Evolutionary conservation across 768 basidiomycete genomes (phyloP).

Genomic region (Krasilnikovozyma curviuscula): DNA sequence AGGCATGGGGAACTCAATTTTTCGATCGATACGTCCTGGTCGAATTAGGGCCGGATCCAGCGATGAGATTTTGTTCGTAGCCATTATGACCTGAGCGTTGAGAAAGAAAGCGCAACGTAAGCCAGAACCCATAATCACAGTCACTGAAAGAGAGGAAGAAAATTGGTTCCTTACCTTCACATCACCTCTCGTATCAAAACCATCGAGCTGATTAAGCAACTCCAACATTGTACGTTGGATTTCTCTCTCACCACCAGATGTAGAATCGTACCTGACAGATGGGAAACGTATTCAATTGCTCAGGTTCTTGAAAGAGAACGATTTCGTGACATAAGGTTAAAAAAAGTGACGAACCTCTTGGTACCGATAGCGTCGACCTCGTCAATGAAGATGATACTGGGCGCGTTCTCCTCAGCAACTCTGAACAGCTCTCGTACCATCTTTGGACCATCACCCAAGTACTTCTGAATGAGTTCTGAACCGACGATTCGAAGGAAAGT

Average conservation of each 20-base stretch:
- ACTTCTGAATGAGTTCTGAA: slow-evolving; percentile 96
- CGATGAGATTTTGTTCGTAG: slow-evolving; percentile 91
- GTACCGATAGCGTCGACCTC: slow-evolving; percentile 98
- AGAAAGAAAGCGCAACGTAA: too few relatives aligned
- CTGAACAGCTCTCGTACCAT: slow-evolving; percentile 92
- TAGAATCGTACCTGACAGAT: slow-evolving; percentile 68
- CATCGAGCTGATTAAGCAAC: slow-evolving; percentile 91
- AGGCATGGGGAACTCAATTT: slow-evolving; percentile 93
- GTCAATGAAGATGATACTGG: slow-evolving; percentile 97
- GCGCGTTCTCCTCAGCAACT: slow-evolving; percentile 91
- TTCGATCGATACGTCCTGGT: slow-evolving; percentile 93
- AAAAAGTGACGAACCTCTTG: slow-evolving; percentile 51
- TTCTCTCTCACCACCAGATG: slow-evolving; percentile 95
- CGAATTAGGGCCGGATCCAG: slow-evolving; percentile 95
- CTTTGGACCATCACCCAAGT: slow-evolving; percentile 95
- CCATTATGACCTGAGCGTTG: slow-evolving; percentile 99
- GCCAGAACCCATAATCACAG: too few relatives aligned
- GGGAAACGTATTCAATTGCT: background rate
- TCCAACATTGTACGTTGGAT: slow-evolving; percentile 99
- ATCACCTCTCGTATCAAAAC: slow-evolving; percentile 98
- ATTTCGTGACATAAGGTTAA: too few relatives aligned
- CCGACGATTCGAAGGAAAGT: slow-evolving; percentile 96
- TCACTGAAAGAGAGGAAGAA: too few relatives aligned
- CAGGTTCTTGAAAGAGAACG: too few relatives aligned
- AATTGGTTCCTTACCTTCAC: too few relatives aligned